These are phyloP conservation scores for Solanum hybrid DNA, from an alignment of 305 asterid species.

Conservation along the genomic window DNA sequence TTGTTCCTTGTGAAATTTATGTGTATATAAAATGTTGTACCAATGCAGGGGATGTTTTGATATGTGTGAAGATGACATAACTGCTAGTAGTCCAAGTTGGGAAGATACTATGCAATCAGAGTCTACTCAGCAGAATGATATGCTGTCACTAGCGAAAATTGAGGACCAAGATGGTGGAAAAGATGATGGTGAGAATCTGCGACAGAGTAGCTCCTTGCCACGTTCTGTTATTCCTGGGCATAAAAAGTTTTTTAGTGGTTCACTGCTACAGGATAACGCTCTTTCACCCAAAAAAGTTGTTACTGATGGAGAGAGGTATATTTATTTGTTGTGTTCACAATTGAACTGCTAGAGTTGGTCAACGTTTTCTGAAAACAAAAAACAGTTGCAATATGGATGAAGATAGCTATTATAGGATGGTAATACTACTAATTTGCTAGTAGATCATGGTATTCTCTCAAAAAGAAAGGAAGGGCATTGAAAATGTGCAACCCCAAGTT, in stretches of 20 bases:
- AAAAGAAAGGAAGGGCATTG: background rate
- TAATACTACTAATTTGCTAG: background rate
- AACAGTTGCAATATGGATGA: background rate
- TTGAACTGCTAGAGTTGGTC: background rate
- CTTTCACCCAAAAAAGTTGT: constrained; percentile 46
- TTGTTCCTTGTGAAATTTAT: constrained; percentile 32
- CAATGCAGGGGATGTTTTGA: constrained; percentile 67
- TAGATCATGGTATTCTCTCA: background rate
- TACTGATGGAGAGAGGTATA: constrained; percentile 76
- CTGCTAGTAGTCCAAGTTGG: constrained; percentile 54
- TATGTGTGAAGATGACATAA: constrained; percentile 61
- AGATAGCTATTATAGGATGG: background rate
- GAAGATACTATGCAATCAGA: constrained; percentile 22
- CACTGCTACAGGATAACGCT: constrained; percentile 49
- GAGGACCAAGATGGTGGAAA: constrained; percentile 40
- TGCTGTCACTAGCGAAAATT: constrained; percentile 7
- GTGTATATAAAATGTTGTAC: constrained; percentile 3
- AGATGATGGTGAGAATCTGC: constrained; percentile 32
- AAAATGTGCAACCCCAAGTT: background rate
- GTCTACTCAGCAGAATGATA: constrained; percentile 1
- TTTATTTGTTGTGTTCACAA: background rate
- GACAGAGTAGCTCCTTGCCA: constrained; percentile 37
- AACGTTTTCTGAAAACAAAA: background rate
- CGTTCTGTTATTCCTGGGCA: constrained; percentile 43
- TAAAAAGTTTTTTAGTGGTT: constrained; percentile 43